These are phyloP conservation scores for Euphorbia corollata DNA, from an alignment of 441 rosid genomes.

Conservation along the genomic window DNA sequence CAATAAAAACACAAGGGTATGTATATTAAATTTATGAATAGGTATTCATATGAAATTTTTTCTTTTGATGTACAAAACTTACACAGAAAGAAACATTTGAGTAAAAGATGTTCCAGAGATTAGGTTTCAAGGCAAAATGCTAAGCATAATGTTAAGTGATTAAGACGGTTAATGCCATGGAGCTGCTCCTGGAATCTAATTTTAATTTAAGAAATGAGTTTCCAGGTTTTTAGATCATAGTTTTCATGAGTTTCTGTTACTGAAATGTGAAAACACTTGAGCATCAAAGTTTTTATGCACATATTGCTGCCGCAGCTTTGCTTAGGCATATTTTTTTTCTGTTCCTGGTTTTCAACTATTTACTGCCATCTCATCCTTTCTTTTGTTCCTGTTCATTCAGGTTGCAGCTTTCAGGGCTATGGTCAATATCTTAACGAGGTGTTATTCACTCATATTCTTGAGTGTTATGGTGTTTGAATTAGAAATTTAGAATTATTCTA, in stretches of 20 bases:
- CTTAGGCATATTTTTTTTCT: not conserved
- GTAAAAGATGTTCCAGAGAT: not conserved
- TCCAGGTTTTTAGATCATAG: not conserved
- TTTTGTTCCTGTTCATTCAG: conserved; percentile 33
- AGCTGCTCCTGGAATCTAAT: not conserved
- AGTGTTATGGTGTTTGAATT: not conserved
- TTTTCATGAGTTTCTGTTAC: too few relatives aligned
- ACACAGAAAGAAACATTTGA: not conserved
- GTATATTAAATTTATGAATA: too few relatives aligned
- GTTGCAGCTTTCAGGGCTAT: conserved; percentile 99
- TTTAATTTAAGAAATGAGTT: not conserved
- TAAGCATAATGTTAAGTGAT: not conserved
- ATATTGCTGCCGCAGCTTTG: conserved; percentile 7
- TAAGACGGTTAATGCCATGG: not conserved
- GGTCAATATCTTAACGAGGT: conserved; percentile 98
- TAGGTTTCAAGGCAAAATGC: not conserved
- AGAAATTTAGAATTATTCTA: too few relatives aligned
- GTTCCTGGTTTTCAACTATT: conserved; percentile 11
- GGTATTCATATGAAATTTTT: too few relatives aligned
- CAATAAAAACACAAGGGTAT: too few relatives aligned
- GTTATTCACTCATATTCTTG: conserved; percentile 20
- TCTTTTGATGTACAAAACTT: not conserved
- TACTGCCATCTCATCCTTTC: conserved; percentile 5
- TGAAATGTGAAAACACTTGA: not conserved
- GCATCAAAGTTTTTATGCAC: not conserved